Evolutionary conservation across 73 alveolate species (phyloP), one percentile per base, ranked within the genome.

Genomic region (Paramecium bursaria): DNA sequence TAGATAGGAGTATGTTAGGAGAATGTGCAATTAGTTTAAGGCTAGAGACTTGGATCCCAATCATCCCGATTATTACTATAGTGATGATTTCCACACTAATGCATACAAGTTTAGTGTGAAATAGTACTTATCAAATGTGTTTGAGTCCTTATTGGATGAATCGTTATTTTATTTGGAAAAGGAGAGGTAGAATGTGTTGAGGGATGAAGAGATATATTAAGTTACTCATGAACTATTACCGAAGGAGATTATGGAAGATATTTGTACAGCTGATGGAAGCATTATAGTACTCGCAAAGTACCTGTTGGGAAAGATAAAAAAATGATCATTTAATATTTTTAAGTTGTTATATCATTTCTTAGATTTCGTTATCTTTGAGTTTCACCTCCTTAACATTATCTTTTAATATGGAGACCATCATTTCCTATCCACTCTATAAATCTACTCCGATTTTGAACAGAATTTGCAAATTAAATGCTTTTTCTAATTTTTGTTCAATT

Each of bases 101-200:
- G 89, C 89, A 1, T 79, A 53, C 73, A 53, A 79, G 25, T 79
- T 79, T 53, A 53, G 85, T 33, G 89, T 79, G 0, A 79, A 79
- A 73, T 53, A 80, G 7, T 79, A 79, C 42, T n/a, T 79, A 50
- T 79, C 89, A 7, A 79, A 79, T 53, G 89, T 79, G n/a, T 53
- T 79, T 54, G 89, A 79, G 54, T 53, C 89, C 30, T 46, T 79
- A 39, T 44, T 79, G 42, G 89, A 79, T 54, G 89, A 79, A 55
- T 61, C 85, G 3, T 54, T 79, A 42, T 79, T 53, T 79, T 79
- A 79, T 53, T 79, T 79, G n/a, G 89, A 79, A 54, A 79, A 79
- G 46, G 89, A 79, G 42, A 79, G 89, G 44, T 19, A 61, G 23
- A 79, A 79, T 42, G 76, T 79, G 9, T 47, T 73, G 3, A 79